Conservation (phyloP, 1,139 yeast species). For the Yamadazyma mexicana region DNA sequence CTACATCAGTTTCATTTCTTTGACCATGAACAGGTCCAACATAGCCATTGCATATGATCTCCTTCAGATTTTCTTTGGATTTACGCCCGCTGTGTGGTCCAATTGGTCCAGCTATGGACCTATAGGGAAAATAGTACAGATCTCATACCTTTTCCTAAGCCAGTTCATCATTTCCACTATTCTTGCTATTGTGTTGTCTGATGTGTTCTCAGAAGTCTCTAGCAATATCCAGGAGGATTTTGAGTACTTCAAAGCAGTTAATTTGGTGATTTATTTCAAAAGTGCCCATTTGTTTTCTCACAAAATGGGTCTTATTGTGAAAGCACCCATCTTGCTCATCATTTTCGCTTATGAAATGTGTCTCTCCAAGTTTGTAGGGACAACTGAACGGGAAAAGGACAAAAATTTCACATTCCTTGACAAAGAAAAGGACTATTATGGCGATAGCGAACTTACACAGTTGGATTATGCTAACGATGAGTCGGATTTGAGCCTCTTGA, state of each 20-base stretch:
- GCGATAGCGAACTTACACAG: conserved; percentile 28
- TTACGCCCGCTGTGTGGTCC: conserved; percentile 65
- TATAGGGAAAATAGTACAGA: conserved; percentile 50
- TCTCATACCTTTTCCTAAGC: conserved; percentile 55
- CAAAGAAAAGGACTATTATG: conserved; percentile 28
- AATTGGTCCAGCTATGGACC: conserved; percentile 54
- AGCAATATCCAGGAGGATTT: conserved; percentile 43
- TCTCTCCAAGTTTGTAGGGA: conserved; percentile 19
- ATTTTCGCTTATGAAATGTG: conserved; percentile 35
- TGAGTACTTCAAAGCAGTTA: conserved; percentile 41
- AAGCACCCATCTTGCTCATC: conserved; percentile 32
- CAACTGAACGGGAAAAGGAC: conserved; percentile 12
- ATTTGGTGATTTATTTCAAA: conserved; percentile 35
- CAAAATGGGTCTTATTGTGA: conserved; percentile 21
- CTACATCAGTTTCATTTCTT: conserved; percentile 55
- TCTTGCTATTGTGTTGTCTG: conserved; percentile 56
- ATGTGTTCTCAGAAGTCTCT: conserved; percentile 41
- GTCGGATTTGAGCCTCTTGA: conserved; percentile 23
- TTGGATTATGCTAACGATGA: conserved; percentile 21
- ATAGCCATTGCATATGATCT: conserved; percentile 54
- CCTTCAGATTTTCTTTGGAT: conserved; percentile 59
- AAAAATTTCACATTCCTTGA: conserved; percentile 39
- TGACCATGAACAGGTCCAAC: conserved; percentile 47
- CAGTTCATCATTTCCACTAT: conserved; percentile 61
- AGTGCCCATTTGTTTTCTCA: conserved; percentile 18